Base-by-base conservation (phyloP, 148 eudicot species). In the Amaranthus hypochondriacus region DNA sequence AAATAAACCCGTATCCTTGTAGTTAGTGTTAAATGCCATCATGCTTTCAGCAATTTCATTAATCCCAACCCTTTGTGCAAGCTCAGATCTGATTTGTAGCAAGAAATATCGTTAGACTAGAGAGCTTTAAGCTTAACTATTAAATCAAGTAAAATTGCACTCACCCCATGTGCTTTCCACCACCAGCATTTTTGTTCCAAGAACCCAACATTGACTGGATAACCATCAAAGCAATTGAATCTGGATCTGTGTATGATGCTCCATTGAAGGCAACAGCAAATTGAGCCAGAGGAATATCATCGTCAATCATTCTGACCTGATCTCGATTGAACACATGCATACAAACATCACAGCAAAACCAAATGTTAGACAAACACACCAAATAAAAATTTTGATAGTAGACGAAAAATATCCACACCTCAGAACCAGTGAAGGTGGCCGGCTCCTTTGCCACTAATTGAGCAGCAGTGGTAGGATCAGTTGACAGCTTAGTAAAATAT, bases 181-280 rank as follows among this genome's bases (percentile, higher is more conserved):
- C 97, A 62, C 87, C 86, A 49, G 88, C 84, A 79, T 77, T 85
- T 79, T 89, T 89, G 78, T 84, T 88, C 97, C 97, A 93, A 13
- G 92, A 83, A 68, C 98, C 98, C 69, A 93, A 68, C 91, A 93
- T 85, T 14, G 92, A 79, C 75, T 93, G 98, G 86, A 91, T 88
- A 62, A 93, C 95, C 95, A 93, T 93, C 83, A 93, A 83, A 48
- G 98, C 90, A 79, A 91, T 86, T n/a, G 97, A 88, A 83, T 91
- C 98, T 56, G 98, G 97, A 81, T 93, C 98, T 43, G 95, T 91
- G 92, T 89, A 93, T 47, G 98, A 87, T 49, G 97, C 97, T 75
- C 98, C 98, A 69, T 84, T 88, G 77, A 93, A 91, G 14, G 98
- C 97, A 83, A 93, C 84, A 21, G 97, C 97, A 81, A 93, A 91